phyloP scores from a whole-genome alignment of 2,329 filamentous ascomycete genomes.

The Trichoderma semiorbis region DNA sequence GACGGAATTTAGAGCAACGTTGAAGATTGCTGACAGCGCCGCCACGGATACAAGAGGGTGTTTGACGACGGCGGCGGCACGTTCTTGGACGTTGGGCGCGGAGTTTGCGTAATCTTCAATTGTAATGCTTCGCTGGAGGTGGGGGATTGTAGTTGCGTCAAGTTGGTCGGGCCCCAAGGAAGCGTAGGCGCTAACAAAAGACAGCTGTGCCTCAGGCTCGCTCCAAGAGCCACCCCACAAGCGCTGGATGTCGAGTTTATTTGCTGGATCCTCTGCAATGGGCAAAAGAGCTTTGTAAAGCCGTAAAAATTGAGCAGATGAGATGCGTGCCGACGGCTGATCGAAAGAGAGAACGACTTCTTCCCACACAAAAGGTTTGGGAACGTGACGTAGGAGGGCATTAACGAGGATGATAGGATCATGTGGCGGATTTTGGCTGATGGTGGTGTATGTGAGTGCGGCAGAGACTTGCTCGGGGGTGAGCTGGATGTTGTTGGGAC shows the following conservation, averaged over 20 bases:
- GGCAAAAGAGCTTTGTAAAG: slow-evolving; percentile 77
- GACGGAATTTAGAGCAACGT: slow-evolving; percentile 59
- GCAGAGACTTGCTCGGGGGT: slow-evolving; percentile 79
- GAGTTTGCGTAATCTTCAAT: slow-evolving; percentile 53
- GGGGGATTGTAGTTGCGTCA: slow-evolving; percentile 80
- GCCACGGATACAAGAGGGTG: slow-evolving; percentile 87
- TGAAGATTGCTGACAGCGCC: slow-evolving; percentile 69
- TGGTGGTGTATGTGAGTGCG: slow-evolving; percentile 65
- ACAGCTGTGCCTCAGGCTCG: slow-evolving; percentile 81
- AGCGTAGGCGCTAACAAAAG: slow-evolving; percentile 87
- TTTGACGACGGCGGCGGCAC: slow-evolving; percentile 62
- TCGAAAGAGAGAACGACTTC: slow-evolving; percentile 78
- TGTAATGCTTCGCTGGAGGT: slow-evolving; percentile 74
- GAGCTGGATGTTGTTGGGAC: slow-evolving; percentile 57
- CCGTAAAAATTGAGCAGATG: slow-evolving; percentile 73
- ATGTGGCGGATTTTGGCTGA: slow-evolving; percentile 54
- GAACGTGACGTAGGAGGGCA: slow-evolving; percentile 59
- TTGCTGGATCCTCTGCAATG: slow-evolving; percentile 55
- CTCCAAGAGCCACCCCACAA: slow-evolving; percentile 92
- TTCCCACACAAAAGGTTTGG: slow-evolving; percentile 64
- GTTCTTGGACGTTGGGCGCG: slow-evolving; percentile 46
- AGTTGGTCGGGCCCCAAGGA: slow-evolving; percentile 71
- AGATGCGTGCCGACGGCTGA: slow-evolving; percentile 70
- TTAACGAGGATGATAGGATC: slow-evolving; percentile 56
- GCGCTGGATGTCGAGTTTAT: slow-evolving; percentile 72